phyloP scores from a whole-genome alignment of 441 rosid genomes.

The Eutrema salsugineum region DNA sequence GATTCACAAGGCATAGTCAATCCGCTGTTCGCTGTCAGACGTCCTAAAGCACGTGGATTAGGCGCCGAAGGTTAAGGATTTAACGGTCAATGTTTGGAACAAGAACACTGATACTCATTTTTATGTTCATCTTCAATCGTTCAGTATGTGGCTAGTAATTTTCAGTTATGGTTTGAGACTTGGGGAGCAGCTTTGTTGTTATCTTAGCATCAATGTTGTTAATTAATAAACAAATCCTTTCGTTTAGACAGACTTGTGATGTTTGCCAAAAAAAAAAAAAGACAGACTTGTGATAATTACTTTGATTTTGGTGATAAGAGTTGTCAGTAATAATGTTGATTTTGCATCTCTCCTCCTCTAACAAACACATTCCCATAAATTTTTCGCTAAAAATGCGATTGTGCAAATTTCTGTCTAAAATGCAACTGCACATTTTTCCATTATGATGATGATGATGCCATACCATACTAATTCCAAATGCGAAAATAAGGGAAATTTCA shows the following conservation, averaged over 20 bases:
- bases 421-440: too few species aligned
- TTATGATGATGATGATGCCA: too few species aligned
- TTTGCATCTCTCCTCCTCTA: not conserved
- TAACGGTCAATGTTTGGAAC: not conserved
- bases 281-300: too few species aligned
- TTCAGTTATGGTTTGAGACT: slow-evolving; percentile 8
- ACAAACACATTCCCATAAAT: too few species aligned
- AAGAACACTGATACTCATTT: not conserved
- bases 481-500: too few species aligned
- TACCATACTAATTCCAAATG: too few species aligned
- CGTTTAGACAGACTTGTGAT: not conserved
- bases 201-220: slow-evolving; percentile 16
- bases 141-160: not conserved
- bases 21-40: slow-evolving; percentile 63
- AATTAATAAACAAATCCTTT: slow-evolving; percentile 5
- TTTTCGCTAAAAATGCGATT: too few species aligned
- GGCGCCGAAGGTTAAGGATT: slow-evolving; percentile 53
- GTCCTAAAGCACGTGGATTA: slow-evolving; percentile 67
- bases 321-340: too few species aligned
- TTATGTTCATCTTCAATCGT: not conserved
- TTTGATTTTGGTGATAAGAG: too few species aligned
- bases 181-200: slow-evolving; percentile 7
- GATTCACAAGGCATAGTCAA: slow-evolving; percentile 76
- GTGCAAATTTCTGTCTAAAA: too few species aligned
- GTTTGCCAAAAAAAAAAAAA: too few species aligned